Evolutionary conservation across 202 grass and related monocot species (phyloP).

Genomic region (Brachypodium distachyon): DNA sequence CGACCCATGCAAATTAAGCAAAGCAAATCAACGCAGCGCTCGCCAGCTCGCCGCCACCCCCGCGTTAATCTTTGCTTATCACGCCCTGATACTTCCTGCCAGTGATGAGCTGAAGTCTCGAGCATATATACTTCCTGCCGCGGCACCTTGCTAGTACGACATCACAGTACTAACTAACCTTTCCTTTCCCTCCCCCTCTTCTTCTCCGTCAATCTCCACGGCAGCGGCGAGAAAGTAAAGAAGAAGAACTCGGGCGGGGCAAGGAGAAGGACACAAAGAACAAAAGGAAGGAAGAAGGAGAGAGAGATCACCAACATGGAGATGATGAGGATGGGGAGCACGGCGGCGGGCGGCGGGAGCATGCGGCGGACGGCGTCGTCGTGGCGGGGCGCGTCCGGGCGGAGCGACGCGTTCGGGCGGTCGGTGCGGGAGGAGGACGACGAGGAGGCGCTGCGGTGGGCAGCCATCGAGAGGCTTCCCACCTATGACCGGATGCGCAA

Average conservation of each 20-base stretch:
- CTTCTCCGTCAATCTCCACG: not conserved
- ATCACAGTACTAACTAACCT: too few species aligned
- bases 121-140: not conserved
- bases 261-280: too few species aligned
- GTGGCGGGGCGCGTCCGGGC: constrained; percentile 36
- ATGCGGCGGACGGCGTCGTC: constrained; percentile 46
- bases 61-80: too few species aligned
- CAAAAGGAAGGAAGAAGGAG: too few species aligned
- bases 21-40: not conserved
- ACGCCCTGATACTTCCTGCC: not conserved
- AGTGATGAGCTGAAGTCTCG: too few species aligned
- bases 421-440: constrained; percentile 71
- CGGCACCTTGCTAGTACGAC: too few species aligned
- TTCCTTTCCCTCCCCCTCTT: not conserved
- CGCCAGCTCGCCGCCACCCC: not conserved
- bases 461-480: constrained; percentile 88
- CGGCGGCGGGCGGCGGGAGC: constrained; percentile 16
- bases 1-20: too few species aligned
- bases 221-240: not conserved
- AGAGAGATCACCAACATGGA: constrained; percentile 20
- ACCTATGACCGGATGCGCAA: constrained; percentile 87
- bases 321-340: constrained; percentile 27
- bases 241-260: too few species aligned
- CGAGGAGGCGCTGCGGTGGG: constrained; percentile 91
- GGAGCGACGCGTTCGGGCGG: constrained; percentile 51